Base-by-base conservation (phyloP, 805 yeast species). In the Candida cerambycidarum region DNA sequence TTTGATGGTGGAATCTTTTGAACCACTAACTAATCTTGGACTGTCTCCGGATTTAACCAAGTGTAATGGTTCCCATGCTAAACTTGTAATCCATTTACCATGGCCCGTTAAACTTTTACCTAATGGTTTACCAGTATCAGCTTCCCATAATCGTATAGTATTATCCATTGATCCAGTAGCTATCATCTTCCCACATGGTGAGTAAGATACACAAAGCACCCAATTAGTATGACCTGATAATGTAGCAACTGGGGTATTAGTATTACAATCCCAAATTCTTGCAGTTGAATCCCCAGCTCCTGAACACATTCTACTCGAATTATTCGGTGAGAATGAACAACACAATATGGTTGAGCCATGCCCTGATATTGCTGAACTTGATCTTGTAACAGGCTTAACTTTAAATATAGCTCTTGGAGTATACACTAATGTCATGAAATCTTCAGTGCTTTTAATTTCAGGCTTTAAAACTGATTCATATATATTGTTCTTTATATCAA, bases 231-330 rank as follows among this genome's bases (percentile, higher is more conserved):
- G 99, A 1, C 98, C 98, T 4, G 72, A 57, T 40, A 93, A 67
- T 0, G 95, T 87, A 47, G 80, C 76, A 57, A 83, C 69, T 7
- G 97, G 96, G 0, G 99, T 93, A 52, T 88, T 93, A 0, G 98
- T 90, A 55, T 89, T 83, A 62, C 96, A 86, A 65, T 90, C 97
- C 99, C 99, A 93, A 37, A 92, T 78, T 59, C 98, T 75, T 2
- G 98, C 97, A 7, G 98, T 90, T 28, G 84, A 79, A 63, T 93
- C 99, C 34, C 99, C 99, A 5, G 97, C 88, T 28, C 99, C 99
- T 0, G 97, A 85, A 31, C 87, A 93, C 84, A 90, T 81, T 52
- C 87, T 73, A 2, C 90, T 75, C 13, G 92, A 79, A 13, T 90
- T 83, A 56, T 85, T 76, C 23, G 99, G 99, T 1, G 99, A 95